These are phyloP conservation scores for Eremomyces bilateralis DNA, from an alignment of 495 filamentous ascomycete species.

Conservation along the genomic window DNA sequence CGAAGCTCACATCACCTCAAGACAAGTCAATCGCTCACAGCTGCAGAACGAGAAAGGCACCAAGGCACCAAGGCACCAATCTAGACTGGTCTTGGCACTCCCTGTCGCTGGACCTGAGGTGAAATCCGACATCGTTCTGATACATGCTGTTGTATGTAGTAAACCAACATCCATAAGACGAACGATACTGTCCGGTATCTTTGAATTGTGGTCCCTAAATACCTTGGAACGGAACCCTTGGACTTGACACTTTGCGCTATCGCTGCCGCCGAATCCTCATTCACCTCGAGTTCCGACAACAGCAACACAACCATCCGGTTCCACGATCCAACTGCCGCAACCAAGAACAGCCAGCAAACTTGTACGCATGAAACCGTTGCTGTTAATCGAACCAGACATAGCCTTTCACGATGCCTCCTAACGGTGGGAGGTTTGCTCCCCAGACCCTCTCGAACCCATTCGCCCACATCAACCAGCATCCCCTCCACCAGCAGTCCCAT, in stretches of 20 bases:
- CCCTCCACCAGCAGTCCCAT: conserved; percentile 8
- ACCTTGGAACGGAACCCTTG: background rate
- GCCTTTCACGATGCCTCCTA: conserved; percentile 27
- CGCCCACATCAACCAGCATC: conserved; percentile 24
- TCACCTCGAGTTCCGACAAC: background rate
- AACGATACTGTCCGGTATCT: too few relatives aligned
- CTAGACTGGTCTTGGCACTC: too few relatives aligned
- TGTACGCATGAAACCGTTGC: conserved; percentile 16
- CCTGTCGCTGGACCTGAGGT: too few relatives aligned
- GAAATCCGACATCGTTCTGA: too few relatives aligned
- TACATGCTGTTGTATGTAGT: too few relatives aligned
- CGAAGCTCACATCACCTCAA: too few relatives aligned
- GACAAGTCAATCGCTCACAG: too few relatives aligned
- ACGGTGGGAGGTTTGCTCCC: conserved; percentile 31
- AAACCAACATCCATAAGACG: too few relatives aligned
- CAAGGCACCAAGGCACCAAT: too few relatives aligned
- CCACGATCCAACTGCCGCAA: background rate
- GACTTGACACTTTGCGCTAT: background rate
- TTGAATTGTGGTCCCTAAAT: too few relatives aligned
- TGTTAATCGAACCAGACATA: too few relatives aligned
- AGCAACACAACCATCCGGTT: background rate
- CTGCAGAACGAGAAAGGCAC: too few relatives aligned
- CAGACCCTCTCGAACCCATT: conserved; percentile 30
- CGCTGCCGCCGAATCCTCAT: background rate
- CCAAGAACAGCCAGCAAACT: background rate